Evolutionary conservation across 2,329 filamentous ascomycete species (phyloP), one percentile per base, ranked within the genome.

Genomic region (Cyphellophora attinorum): DNA sequence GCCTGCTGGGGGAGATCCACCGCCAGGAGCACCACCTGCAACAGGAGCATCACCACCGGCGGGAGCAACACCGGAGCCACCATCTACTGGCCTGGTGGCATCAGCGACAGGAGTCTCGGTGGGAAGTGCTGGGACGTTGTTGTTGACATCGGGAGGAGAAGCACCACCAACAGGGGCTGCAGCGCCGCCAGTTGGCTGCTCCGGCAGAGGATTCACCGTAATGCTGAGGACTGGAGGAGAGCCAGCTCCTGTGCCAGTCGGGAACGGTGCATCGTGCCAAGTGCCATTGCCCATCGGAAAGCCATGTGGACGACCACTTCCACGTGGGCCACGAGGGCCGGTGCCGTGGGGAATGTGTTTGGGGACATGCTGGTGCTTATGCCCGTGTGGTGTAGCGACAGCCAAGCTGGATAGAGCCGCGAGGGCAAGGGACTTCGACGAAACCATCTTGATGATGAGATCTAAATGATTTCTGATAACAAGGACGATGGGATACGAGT

Each of bases 331-430:
- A 13, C 37, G 33, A 16, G 28, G 37, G 15, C 39, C 40, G 17
- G 31, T 44, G 34, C 31, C 40, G 40, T 35, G 47, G n/a, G 21
- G 21, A n/a, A 25, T 25, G 21, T 25, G 21, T n/a, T 25, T 25
- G n/a, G 21, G 21, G n/a, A 25, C 21, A 35, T 43, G 40, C 14
- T 38, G 41, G 29, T 34, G 37, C 34, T 45, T 40, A 29, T 42
- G 40, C 31, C 41, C 34, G 27, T 47, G 41, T 11, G 47, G 49
- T 27, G 42, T 34, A 31, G 47, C 47, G 23, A 45, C 15, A 18
- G 40, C 46, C 23, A 36, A 38, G 29, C 47, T 39, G 39, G 46
- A 45, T 11, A 49, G 37, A 37, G 40, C 40, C 36, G 48, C 29
- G 38, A 49, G 27, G 19, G 29, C 29, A 31, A 31, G 30, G 27